Evolutionary conservation across 2,329 filamentous ascomycete species (phyloP).

Genomic region (Canariomyces notabilis): DNA sequence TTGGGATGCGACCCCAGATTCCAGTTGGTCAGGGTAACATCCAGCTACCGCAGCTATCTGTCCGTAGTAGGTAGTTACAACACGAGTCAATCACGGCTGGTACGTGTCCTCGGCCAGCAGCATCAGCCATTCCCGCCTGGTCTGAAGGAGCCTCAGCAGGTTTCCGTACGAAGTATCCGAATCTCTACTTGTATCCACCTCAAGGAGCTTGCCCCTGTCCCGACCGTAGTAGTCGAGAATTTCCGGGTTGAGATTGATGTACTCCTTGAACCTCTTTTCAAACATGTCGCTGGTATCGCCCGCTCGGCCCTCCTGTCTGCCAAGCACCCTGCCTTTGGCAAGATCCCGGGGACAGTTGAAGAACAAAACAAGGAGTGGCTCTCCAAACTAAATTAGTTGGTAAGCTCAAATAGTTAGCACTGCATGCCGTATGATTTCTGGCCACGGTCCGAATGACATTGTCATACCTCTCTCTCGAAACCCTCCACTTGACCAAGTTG

Average conservation of each 20-base stretch:
- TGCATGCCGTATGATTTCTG: too few species aligned
- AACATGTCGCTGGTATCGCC: constrained; percentile 6
- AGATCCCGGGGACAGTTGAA: background rate
- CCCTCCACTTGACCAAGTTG: background rate
- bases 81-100: background rate
- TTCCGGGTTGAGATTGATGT: background rate
- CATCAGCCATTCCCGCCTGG: background rate
- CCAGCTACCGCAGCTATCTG: too few species aligned
- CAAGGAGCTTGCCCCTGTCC: constrained; percentile 3
- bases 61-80: too few species aligned
- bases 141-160: background rate
- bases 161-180: background rate
- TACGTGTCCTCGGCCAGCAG: background rate
- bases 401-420: too few species aligned
- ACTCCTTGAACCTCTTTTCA: constrained; percentile 5
- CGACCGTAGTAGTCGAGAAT: constrained; percentile 6
- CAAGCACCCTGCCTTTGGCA: constrained; percentile 3
- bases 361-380: constrained; percentile 4
- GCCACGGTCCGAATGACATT: too few species aligned
- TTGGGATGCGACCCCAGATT: too few species aligned
- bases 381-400: constrained; percentile 3
- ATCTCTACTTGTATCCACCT: constrained; percentile 3
- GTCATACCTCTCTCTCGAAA: constrained; percentile 2
- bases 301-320: background rate
- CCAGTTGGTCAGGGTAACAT: too few species aligned